Percentiles rank a stretch among this genome's conserved stretches.
Conservation (phyloP, 495 filamentous ascomycete genomes). For the Aspergillus incahuasiensis region DNA sequence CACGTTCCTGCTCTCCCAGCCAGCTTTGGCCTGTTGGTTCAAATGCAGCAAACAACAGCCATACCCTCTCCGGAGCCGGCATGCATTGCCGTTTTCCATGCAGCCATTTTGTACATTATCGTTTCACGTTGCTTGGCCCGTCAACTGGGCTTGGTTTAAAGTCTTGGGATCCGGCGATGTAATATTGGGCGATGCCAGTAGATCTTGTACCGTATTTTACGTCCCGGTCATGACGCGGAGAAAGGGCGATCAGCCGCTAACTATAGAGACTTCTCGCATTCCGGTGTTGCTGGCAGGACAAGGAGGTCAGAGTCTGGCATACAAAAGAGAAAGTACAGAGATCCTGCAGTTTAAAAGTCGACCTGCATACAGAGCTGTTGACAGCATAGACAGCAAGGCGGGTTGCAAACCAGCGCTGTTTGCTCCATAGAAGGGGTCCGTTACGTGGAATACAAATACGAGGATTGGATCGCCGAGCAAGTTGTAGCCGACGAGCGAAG, state of each 20-base stretch:
- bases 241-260: not conserved
- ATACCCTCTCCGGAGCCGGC: not conserved
- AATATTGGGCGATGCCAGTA: not conserved
- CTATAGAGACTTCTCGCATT: not conserved
- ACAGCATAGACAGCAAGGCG: not conserved
- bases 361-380: not conserved
- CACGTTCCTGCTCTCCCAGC: not conserved
- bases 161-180: not conserved
- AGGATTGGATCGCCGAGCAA: slow-evolving; percentile 7
- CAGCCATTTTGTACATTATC: not conserved
- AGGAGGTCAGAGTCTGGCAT: not conserved
- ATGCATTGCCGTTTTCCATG: not conserved
- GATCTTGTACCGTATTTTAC: not conserved
- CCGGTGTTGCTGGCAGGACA: not conserved
- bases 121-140: not conserved
- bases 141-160: not conserved
- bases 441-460: slow-evolving; percentile 12
- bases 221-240: not conserved
- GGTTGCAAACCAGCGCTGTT: slow-evolving; percentile 2
- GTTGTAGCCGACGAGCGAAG: slow-evolving; percentile 7
- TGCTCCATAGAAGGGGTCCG: not conserved
- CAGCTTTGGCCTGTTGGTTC: not conserved
- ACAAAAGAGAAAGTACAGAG: not conserved
- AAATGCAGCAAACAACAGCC: not conserved
- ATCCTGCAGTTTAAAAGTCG: not conserved